A percentile compares a stretch with the other conserved stretches of the same genome.
Conservation (phyloP, 495 filamentous ascomycete species). For the Neurospora sp. region DNA sequence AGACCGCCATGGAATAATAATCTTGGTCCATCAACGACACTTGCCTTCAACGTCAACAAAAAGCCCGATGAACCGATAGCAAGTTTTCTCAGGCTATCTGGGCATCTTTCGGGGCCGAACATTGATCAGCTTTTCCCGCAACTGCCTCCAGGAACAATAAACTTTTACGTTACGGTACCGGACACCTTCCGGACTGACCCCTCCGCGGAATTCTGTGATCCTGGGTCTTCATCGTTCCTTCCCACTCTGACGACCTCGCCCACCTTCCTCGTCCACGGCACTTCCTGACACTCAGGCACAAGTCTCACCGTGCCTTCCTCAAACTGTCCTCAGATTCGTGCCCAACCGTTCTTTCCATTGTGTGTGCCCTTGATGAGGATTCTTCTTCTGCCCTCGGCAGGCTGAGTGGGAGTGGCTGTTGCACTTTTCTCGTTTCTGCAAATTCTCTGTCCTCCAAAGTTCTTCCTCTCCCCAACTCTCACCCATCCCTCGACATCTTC, state of each 20-base stretch:
- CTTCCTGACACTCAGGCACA: neutral
- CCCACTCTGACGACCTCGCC: neutral
- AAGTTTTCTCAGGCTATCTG: neutral
- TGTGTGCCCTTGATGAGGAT: neutral
- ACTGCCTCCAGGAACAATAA: neutral
- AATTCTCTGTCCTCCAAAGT: neutral
- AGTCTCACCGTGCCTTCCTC: neutral
- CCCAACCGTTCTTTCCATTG: neutral
- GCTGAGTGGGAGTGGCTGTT: neutral
- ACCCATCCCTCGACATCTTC: neutral
- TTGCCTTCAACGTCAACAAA: neutral
- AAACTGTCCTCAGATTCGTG: neutral
- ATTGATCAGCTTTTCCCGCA: neutral
- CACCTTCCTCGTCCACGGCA: neutral
- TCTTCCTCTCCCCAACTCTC: neutral
- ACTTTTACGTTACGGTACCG: neutral
- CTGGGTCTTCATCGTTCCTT: neutral
- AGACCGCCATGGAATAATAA: neutral
- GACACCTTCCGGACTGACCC: neutral
- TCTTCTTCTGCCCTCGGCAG: neutral
- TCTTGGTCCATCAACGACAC: neutral
- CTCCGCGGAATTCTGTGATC: neutral
- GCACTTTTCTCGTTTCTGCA: neutral
- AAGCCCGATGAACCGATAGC: neutral
- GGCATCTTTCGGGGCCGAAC: neutral